phyloP scores from a whole-genome alignment of 352 stramenopile genomes.

The Phytophthora sp. region DNA sequence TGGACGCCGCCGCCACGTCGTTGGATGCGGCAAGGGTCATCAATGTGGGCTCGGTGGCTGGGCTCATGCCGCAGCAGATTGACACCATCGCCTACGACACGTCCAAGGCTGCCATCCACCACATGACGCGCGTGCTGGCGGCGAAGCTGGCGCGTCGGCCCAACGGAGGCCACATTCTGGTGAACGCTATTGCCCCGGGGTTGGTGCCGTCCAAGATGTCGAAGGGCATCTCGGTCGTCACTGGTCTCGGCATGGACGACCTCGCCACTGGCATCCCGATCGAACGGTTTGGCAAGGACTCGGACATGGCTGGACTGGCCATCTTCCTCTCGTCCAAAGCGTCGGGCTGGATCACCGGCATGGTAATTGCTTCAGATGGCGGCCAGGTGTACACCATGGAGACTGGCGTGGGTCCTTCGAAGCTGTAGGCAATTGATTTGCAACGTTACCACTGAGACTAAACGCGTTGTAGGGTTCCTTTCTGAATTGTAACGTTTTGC shows the following conservation, averaged over 20 bases:
- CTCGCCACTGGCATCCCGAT: conserved; percentile 83
- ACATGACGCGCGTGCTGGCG: conserved; percentile 93
- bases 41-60: conserved; percentile 75
- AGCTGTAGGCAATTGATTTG: conserved; percentile 31
- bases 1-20: conserved; percentile 72
- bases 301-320: conserved; percentile 95
- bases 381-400: conserved; percentile 68
- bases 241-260: conserved; percentile 50
- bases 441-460: background rate
- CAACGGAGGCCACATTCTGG: conserved; percentile 90
- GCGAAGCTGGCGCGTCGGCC: conserved; percentile 87
- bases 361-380: conserved; percentile 93
- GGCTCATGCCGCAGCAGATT: conserved; percentile 88
- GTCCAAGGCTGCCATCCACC: conserved; percentile 94
- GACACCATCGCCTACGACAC: conserved; percentile 94
- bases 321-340: conserved; percentile 93
- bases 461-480: background rate
- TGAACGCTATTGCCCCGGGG: conserved; percentile 95
- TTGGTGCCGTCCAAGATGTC: conserved; percentile 94
- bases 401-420: conserved; percentile 40
- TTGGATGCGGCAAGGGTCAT: conserved; percentile 70
- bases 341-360: conserved; percentile 92
- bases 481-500: no score
- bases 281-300: conserved; percentile 74
- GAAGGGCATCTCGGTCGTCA: conserved; percentile 66